Evolutionary conservation across 2,329 filamentous ascomycete genomes (phyloP).

Genomic region (Biscogniauxia sp.): DNA sequence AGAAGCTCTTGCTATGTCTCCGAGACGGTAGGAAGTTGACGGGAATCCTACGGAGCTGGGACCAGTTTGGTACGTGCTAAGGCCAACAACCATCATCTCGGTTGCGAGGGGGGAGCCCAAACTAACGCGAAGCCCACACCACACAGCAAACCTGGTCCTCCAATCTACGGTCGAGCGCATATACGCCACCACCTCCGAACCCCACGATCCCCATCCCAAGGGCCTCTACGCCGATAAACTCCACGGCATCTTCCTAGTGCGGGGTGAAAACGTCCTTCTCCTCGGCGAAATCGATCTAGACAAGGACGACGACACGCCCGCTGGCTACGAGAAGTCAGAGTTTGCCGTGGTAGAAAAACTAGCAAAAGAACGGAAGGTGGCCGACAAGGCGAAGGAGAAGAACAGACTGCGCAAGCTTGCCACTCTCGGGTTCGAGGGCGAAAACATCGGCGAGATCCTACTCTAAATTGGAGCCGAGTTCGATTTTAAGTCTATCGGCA

Average conservation of each 20-base stretch:
- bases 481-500: background rate
- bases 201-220: constrained; percentile 34
- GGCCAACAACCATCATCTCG: constrained; percentile 1
- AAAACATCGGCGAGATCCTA: constrained; percentile 73
- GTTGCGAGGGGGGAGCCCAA: background rate
- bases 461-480: constrained; percentile 35
- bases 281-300: constrained; percentile 96
- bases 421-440: constrained; percentile 82
- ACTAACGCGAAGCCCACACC: constrained; percentile 35
- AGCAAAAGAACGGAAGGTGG: constrained; percentile 67
- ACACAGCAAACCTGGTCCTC: constrained; percentile 84
- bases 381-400: constrained; percentile 73
- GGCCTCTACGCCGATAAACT: constrained; percentile 79
- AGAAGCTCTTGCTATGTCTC: constrained; percentile 90
- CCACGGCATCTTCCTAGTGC: constrained; percentile 84
- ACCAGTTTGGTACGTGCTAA: constrained; percentile 80
- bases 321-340: constrained; percentile 64
- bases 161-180: constrained; percentile 90
- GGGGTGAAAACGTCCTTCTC: constrained; percentile 95
- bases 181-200: constrained; percentile 50
- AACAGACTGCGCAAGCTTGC: constrained; percentile 67
- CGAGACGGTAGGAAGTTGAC: constrained; percentile 93
- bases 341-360: constrained; percentile 68
- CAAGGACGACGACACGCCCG: constrained; percentile 83
- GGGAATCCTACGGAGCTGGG: constrained; percentile 91